These are phyloP conservation scores for Trichosporon sp. DNA, from an alignment of 1,284 basidiomycete species.

Conservation along the genomic window DNA sequence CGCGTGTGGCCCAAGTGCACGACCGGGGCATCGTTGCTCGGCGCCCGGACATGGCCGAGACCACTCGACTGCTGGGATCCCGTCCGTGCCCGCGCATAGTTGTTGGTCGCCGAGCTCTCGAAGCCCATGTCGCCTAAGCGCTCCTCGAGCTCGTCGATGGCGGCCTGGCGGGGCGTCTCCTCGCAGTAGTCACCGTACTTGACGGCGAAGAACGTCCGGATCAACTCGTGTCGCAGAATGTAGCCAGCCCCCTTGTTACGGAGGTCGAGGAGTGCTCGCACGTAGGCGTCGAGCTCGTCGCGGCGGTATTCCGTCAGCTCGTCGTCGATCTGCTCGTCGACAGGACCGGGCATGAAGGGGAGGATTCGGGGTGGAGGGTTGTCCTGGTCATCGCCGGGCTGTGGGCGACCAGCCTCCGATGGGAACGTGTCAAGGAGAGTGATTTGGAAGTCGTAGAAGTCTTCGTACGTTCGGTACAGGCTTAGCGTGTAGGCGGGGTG, in stretches of 20 bases:
- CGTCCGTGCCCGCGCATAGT: not conserved
- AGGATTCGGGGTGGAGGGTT: constrained; percentile 66
- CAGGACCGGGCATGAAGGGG: constrained; percentile 94
- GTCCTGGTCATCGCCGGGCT: constrained; percentile 52
- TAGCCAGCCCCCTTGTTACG: constrained; percentile 71
- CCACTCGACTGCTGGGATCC: constrained; percentile 15
- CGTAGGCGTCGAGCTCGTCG: constrained; percentile 84
- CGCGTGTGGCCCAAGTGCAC: constrained; percentile 10
- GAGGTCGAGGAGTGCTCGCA: constrained; percentile 71
- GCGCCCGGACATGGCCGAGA: constrained; percentile 4
- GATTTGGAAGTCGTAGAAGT: constrained; percentile 98
- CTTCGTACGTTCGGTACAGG: constrained; percentile 93
- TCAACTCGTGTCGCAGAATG: constrained; percentile 76
- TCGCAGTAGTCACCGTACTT: constrained; percentile 86
- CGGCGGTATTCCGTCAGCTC: constrained; percentile 78
- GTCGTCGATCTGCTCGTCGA: constrained; percentile 76
- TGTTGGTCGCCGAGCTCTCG: not conserved
- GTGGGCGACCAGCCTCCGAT: constrained; percentile 75
- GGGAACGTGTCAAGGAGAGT: constrained; percentile 82
- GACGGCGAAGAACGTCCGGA: constrained; percentile 81
- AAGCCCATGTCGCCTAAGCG: constrained; percentile 40
- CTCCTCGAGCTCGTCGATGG: constrained; percentile 68
- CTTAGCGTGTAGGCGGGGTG: constrained; percentile 76
- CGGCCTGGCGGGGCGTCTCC: constrained; percentile 61
- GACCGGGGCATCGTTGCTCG: constrained; percentile 10